A percentile compares a stretch with the other conserved stretches of the same genome.
phyloP scores from a whole-genome alignment of 805 yeast species.

The Suhomyces sp. region DNA sequence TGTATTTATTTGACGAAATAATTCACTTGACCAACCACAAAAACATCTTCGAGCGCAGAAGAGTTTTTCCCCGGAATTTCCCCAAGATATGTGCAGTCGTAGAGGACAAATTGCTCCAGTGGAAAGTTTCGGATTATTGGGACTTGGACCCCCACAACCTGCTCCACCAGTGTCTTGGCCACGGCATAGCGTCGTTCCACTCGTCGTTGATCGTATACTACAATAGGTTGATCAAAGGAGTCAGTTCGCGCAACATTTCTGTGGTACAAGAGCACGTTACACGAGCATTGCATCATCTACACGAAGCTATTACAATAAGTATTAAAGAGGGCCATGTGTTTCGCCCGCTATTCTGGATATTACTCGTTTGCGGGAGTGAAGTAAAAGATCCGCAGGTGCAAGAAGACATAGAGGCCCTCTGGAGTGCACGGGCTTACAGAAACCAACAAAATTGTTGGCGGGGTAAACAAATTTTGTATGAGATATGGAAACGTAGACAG shows the following conservation, averaged over 20 bases:
- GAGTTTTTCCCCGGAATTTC: conserved; percentile 50
- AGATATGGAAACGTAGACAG: conserved; percentile 47
- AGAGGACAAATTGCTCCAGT: conserved; percentile 47
- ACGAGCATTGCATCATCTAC: conserved; percentile 3
- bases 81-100: conserved; percentile 54
- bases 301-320: neutral
- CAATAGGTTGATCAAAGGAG: conserved; percentile 42
- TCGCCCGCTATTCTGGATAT: conserved; percentile 48
- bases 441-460: conserved; percentile 47
- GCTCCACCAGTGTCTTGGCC: conserved; percentile 42
- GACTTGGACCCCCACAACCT: conserved; percentile 26
- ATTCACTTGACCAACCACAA: conserved; percentile 52
- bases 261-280: conserved; percentile 3
- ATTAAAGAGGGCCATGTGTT: conserved; percentile 16
- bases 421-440: conserved; percentile 25
- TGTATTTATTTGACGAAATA: conserved; percentile 46
- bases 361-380: conserved; percentile 42
- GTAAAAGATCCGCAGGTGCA: conserved; percentile 29
- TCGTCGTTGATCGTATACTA: conserved; percentile 43
- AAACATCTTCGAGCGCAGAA: conserved; percentile 38
- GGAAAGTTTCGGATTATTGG: conserved; percentile 46
- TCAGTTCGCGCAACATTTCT: neutral
- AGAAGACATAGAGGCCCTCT: conserved; percentile 28
- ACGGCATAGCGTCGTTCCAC: conserved; percentile 39
- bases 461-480: conserved; percentile 51